phyloP scores from a whole-genome alignment of 192 early-diverging fungal species.

The Coemansia sp. region DNA sequence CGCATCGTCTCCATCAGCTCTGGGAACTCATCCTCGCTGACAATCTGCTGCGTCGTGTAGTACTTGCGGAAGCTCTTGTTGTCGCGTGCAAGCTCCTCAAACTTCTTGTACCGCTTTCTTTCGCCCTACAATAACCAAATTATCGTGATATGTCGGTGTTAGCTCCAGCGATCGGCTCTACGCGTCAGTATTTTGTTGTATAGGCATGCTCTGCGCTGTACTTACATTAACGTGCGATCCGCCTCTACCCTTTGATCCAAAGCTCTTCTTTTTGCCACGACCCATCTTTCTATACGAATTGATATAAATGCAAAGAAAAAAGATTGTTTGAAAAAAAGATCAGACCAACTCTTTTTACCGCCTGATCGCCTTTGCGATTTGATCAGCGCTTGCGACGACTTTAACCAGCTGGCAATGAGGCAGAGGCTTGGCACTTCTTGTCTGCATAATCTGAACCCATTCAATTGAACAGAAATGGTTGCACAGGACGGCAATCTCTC shows the following conservation, averaged over 20 bases:
- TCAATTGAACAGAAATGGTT: conserved; percentile 18
- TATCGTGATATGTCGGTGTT: neutral
- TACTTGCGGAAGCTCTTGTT: conserved; percentile 53
- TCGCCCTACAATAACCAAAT: conserved; percentile 22
- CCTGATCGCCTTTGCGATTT: neutral
- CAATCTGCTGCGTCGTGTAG: conserved; percentile 55
- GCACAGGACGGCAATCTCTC: conserved; percentile 61
- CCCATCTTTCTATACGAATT: neutral
- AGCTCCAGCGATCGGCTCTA: neutral
- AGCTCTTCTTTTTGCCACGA: conserved; percentile 16
- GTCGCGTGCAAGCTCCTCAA: conserved; percentile 51
- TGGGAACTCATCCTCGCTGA: conserved; percentile 83
- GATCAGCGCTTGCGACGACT: neutral
- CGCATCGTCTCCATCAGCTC: conserved; percentile 69
- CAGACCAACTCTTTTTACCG: neutral
- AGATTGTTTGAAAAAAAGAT: neutral
- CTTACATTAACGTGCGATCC: conserved; percentile 32
- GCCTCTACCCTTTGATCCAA: conserved; percentile 10
- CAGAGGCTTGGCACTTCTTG: neutral
- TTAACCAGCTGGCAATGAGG: neutral
- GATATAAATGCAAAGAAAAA: neutral
- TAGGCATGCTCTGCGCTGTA: neutral
- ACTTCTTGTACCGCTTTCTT: conserved; percentile 40
- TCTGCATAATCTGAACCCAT: neutral
- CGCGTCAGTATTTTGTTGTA: too few species aligned